These are phyloP conservation scores for Rhamnella rubrinervis DNA, from an alignment of 331 rosid genomes.

Conservation along the genomic window DNA sequence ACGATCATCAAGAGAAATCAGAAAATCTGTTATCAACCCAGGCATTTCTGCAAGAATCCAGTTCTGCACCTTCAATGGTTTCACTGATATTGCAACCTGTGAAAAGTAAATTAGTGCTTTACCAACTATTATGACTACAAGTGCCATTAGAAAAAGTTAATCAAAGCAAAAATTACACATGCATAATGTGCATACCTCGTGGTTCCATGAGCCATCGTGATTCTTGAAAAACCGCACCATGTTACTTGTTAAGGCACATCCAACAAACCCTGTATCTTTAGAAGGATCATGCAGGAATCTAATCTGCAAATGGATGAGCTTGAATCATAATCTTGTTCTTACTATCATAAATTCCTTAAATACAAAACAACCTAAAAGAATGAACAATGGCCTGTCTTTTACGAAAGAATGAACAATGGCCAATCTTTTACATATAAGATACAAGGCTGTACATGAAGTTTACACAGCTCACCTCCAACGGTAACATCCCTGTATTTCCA, in stretches of 20 bases:
- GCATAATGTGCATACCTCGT: conserved; percentile 53
- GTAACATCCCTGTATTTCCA: conserved; percentile 78
- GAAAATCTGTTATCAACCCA: conserved; percentile 84
- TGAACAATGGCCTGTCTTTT: no score
- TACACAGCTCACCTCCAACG: conserved; percentile 62
- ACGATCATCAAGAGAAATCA: conserved; percentile 89
- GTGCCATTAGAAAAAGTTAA: neutral
- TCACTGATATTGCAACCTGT: conserved; percentile 70
- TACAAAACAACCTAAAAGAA: neutral
- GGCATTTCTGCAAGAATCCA: conserved; percentile 98
- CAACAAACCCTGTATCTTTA: conserved; percentile 90
- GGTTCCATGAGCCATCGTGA: conserved; percentile 79
- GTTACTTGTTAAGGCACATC: conserved; percentile 84
- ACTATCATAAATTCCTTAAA: neutral
- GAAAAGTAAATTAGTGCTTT: conserved; percentile 2
- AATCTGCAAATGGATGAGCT: conserved; percentile 48
- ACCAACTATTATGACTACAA: neutral
- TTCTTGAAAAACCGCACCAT: conserved; percentile 83
- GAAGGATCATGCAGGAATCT: conserved; percentile 94
- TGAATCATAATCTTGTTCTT: conserved; percentile 4
- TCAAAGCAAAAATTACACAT: neutral
- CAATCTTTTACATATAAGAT: no score
- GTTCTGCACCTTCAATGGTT: conserved; percentile 79
- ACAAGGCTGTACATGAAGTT: neutral
- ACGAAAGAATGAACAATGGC: neutral